Evolutionary conservation across 2,329 filamentous ascomycete species (phyloP).

Genomic region (Alternaria triticina): DNA sequence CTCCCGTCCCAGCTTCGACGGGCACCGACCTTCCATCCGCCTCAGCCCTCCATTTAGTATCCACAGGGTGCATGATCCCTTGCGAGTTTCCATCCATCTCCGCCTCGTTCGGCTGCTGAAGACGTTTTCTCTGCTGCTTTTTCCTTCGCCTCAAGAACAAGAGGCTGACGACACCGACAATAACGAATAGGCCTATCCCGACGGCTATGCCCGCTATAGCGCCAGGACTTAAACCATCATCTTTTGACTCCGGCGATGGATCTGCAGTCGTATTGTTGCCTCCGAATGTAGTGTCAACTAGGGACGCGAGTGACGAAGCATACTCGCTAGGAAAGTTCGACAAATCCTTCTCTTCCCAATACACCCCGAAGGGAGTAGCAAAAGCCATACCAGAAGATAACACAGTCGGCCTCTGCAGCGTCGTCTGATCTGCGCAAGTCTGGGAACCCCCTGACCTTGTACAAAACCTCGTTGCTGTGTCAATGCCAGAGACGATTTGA

Average conservation of each 20-base stretch:
- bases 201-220: not conserved
- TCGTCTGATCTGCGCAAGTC: not conserved
- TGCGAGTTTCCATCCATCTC: not conserved
- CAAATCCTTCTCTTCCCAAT: not conserved
- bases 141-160: not conserved
- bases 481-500: not conserved
- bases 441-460: not conserved
- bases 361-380: not conserved
- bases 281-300: not conserved
- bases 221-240: not conserved
- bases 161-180: not conserved
- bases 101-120: not conserved
- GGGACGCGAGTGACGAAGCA: not conserved
- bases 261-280: not conserved
- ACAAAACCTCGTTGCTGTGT: not conserved
- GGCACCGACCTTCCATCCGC: not conserved
- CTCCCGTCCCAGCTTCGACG: not conserved
- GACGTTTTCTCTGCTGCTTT: not conserved
- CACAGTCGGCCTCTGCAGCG: not conserved
- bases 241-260: not conserved
- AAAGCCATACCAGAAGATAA: not conserved
- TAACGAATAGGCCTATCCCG: not conserved
- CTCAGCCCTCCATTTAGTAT: not conserved
- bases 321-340: not conserved
- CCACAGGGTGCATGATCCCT: not conserved